Percentiles rank a stretch among this genome's conserved stretches.
Conservation (phyloP, 257 asterid species). For the Solanum infundibuliforme region DNA sequence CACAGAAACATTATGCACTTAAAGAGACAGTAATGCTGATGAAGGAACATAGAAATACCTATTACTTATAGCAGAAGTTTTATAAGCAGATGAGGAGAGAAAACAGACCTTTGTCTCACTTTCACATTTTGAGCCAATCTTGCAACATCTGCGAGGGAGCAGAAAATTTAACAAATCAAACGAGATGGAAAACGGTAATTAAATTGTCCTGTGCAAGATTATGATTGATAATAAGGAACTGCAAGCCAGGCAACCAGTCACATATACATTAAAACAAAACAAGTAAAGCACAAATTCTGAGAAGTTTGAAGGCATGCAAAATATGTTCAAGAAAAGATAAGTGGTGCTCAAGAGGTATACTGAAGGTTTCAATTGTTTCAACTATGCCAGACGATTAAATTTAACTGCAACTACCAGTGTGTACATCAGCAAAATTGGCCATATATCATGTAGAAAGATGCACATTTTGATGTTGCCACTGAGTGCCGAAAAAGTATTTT, state of each 20-base stretch:
- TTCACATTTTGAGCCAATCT: slow-evolving; percentile 79
- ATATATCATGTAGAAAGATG: not conserved
- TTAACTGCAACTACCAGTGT: not conserved
- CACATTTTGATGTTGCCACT: not conserved
- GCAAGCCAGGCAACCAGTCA: not conserved
- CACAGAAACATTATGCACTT: not conserved
- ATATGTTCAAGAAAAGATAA: not conserved
- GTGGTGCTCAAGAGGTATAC: not conserved
- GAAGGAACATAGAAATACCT: not conserved
- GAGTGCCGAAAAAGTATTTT: not conserved
- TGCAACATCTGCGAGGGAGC: slow-evolving; percentile 50
- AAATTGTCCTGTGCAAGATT: not conserved
- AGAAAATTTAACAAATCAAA: not conserved
- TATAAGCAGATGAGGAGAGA: not conserved
- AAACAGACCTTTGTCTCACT: slow-evolving; percentile 82
- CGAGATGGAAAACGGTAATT: not conserved
- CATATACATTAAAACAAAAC: not conserved
- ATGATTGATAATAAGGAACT: not conserved
- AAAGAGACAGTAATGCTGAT: not conserved
- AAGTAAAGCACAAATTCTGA: not conserved
- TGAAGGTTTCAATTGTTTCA: not conserved
- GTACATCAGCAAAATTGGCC: not conserved
- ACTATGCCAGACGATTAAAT: not conserved
- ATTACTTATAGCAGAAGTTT: not conserved
- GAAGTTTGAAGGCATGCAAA: not conserved